Conservation (phyloP, 805 yeast species). For the Ogataea philodendri region DNA sequence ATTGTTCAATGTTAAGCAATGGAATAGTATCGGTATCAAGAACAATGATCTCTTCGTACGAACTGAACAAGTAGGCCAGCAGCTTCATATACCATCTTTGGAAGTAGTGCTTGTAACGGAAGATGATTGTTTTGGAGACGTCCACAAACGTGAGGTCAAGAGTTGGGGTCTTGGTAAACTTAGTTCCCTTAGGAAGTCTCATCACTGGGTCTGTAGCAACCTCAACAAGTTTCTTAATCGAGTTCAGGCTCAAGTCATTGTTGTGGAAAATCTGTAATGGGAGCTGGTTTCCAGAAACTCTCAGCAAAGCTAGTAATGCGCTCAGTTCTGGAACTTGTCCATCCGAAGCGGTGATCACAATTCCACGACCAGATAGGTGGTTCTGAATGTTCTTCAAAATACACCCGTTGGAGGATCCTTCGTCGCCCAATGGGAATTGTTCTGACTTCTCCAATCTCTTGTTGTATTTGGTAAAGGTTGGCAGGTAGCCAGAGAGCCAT, state of each 20-base stretch:
- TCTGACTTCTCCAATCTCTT: conserved; percentile 14
- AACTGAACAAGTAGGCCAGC: conserved; percentile 55
- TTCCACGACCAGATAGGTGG: conserved; percentile 45
- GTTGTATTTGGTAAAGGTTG: conserved; percentile 39
- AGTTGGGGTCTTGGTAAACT: conserved; percentile 22
- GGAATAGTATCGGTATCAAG: conserved; percentile 53
- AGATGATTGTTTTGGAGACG: conserved; percentile 30
- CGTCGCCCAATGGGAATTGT: conserved; percentile 17
- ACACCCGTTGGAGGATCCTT: conserved; percentile 16
- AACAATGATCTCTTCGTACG: conserved; percentile 54
- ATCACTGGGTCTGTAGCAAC: conserved; percentile 36
- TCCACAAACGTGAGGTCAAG: conserved; percentile 36
- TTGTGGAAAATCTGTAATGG: conserved; percentile 50
- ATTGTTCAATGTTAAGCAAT: conserved; percentile 36
- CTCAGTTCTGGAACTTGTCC: conserved; percentile 44
- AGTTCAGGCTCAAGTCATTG: conserved; percentile 37
- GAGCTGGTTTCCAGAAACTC: conserved; percentile 46
- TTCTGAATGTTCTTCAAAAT: conserved; percentile 31
- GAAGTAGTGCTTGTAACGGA: conserved; percentile 27
- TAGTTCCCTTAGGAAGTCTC: conserved; percentile 27
- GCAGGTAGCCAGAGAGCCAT: conserved; percentile 41
- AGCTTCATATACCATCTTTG: conserved; percentile 43
- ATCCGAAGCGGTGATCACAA: conserved; percentile 52
- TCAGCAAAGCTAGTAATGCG: conserved; percentile 47
- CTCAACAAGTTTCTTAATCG: conserved; percentile 35